Conservation (phyloP, 352 stramenopile species). For the Phytophthora pseudosyringae region DNA sequence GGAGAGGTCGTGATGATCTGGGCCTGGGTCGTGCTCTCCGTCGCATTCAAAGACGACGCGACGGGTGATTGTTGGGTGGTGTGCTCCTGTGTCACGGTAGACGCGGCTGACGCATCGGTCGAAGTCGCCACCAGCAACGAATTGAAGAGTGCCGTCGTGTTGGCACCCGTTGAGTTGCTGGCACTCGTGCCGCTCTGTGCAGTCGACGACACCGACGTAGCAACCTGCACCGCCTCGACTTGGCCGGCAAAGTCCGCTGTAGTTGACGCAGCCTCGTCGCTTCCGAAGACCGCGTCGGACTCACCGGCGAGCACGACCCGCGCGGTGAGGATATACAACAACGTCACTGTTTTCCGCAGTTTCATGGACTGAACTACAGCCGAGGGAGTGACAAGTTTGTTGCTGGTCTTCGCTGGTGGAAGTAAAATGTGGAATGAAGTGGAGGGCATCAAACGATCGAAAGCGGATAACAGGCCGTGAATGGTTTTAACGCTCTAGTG, state of each 20-base stretch:
- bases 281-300: conserved; percentile 22
- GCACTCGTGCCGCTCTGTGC: not conserved
- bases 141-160: conserved; percentile 9
- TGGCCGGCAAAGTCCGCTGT: conserved; percentile 13
- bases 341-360: conserved; percentile 11
- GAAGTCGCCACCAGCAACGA: conserved; percentile 6
- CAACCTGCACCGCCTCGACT: not conserved
- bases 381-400: not conserved
- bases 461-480: conserved; percentile 3
- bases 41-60: not conserved
- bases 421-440: conserved; percentile 33
- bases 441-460: not conserved
- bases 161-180: conserved; percentile 5
- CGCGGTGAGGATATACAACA: conserved; percentile 7
- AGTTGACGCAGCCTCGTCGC: conserved; percentile 1
- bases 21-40: conserved; percentile 1
- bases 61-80: conserved; percentile 2
- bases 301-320: conserved; percentile 14
- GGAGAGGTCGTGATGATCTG: conserved; percentile 5
- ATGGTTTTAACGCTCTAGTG: not conserved
- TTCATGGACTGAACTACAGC: conserved; percentile 7
- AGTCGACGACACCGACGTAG: not conserved
- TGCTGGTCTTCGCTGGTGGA: conserved; percentile 23
- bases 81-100: not conserved
- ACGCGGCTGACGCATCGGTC: not conserved